phyloP scores from a whole-genome alignment of 139 green algal genomes.

The Coelastrella sp. region DNA sequence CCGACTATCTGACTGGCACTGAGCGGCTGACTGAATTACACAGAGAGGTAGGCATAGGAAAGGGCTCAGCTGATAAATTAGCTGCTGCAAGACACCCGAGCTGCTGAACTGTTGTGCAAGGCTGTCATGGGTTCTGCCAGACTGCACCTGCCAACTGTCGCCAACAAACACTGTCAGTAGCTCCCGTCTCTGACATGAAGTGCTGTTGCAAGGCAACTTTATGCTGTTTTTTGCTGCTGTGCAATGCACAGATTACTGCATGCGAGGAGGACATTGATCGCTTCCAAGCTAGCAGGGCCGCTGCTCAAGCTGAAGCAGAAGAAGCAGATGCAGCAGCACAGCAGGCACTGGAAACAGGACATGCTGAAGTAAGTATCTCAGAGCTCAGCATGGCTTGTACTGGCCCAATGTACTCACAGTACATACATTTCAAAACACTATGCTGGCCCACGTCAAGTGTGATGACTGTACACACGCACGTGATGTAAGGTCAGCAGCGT shows the following conservation, averaged over 20 bases:
- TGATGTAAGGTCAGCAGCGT: background rate
- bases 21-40: constrained; percentile 22
- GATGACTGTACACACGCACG: background rate
- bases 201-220: background rate
- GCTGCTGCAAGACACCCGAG: background rate
- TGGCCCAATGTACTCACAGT: background rate
- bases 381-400: background rate
- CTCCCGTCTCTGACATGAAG: background rate
- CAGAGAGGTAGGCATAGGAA: constrained; percentile 11
- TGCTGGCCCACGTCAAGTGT: too few relatives aligned
- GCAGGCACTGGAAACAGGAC: constrained; percentile 47
- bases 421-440: too few relatives aligned
- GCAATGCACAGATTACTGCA: constrained; percentile 5
- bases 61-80: background rate
- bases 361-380: constrained; percentile 32
- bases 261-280: constrained; percentile 38
- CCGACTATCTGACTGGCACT: constrained; percentile 41
- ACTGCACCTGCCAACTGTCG: background rate
- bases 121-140: background rate
- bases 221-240: background rate
- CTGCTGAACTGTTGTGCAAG: background rate
- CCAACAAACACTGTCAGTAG: background rate
- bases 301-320: constrained; percentile 32
- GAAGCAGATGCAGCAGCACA: constrained; percentile 44
- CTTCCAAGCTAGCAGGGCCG: background rate